These are phyloP conservation scores for Escallonia herrerae DNA, from an alignment of 129 eudicot genomes.

Conservation along the genomic window DNA sequence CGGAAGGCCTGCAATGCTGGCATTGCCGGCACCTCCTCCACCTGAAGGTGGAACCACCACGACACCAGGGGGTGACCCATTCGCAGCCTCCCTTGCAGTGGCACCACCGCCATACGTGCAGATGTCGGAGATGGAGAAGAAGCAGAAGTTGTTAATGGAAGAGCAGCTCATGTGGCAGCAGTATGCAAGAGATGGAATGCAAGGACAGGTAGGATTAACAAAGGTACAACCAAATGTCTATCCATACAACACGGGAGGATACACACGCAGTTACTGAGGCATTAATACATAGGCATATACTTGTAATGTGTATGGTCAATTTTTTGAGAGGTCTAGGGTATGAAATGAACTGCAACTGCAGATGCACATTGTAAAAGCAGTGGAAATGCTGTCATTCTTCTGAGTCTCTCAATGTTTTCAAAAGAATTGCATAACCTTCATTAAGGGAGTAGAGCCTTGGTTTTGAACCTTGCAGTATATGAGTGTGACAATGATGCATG, in stretches of 20 bases:
- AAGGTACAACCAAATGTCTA: conserved; percentile 23
- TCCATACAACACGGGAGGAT: conserved; percentile 36
- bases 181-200: conserved; percentile 51
- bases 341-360: too few relatives aligned
- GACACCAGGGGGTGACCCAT: conserved; percentile 41
- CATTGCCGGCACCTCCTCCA: conserved; percentile 61
- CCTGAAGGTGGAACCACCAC: conserved; percentile 15
- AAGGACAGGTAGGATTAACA: conserved; percentile 45
- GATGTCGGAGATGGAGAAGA: conserved; percentile 71
- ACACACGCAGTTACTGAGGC: conserved; percentile 13
- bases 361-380: too few relatives aligned
- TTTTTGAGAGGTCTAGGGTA: background rate
- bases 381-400: too few relatives aligned
- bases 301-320: background rate
- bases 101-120: conserved; percentile 79
- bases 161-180: conserved; percentile 85
- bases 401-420: too few relatives aligned
- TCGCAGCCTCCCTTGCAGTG: conserved; percentile 56
- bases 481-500: too few relatives aligned
- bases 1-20: conserved; percentile 44
- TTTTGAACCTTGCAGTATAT: too few relatives aligned
- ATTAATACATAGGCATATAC: background rate
- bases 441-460: too few relatives aligned
- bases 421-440: too few relatives aligned
- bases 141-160: conserved; percentile 50